A percentile compares a stretch with the other conserved stretches of the same genome.
Evolutionary conservation across 768 basidiomycete genomes (phyloP).

Genomic region (Tulasnella sp.): DNA sequence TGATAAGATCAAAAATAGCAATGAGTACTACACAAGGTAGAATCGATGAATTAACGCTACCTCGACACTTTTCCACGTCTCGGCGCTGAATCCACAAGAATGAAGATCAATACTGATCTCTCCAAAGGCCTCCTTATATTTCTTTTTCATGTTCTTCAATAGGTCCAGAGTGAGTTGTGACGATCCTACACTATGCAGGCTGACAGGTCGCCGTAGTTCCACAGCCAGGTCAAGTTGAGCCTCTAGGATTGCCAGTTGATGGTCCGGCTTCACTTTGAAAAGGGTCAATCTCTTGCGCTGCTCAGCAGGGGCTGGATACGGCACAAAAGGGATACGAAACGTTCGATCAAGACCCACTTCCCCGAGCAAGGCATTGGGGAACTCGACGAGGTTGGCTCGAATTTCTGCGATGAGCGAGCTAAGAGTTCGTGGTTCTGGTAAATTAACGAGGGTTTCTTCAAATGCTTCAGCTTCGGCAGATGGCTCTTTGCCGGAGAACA

Average conservation of each 20-base stretch:
- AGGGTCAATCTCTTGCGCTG: conserved; percentile 48
- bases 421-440: conserved; percentile 64
- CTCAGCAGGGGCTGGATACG: conserved; percentile 27
- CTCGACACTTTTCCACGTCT: conserved; percentile 64
- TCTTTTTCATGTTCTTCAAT: conserved; percentile 43
- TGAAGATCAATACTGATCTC: conserved; percentile 78
- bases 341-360: conserved; percentile 85
- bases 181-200: conserved; percentile 76
- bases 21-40: not conserved
- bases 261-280: conserved; percentile 64
- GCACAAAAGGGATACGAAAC: conserved; percentile 57
- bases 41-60: conserved; percentile 25
- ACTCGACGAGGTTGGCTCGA: conserved; percentile 42
- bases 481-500: conserved; percentile 32
- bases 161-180: conserved; percentile 56
- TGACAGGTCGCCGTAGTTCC: conserved; percentile 62
- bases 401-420: conserved; percentile 45
- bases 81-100: conserved; percentile 70
- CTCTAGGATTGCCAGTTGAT: conserved; percentile 71
- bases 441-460: conserved; percentile 40
- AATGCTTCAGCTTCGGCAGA: conserved; percentile 32
- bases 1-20: conserved; percentile 22
- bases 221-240: conserved; percentile 78
- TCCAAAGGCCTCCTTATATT: conserved; percentile 45
- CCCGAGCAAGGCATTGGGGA: conserved; percentile 70